Evolutionary conservation across 139 green algal genomes (phyloP).

Genomic region (Diplosphaera chodatii): DNA sequence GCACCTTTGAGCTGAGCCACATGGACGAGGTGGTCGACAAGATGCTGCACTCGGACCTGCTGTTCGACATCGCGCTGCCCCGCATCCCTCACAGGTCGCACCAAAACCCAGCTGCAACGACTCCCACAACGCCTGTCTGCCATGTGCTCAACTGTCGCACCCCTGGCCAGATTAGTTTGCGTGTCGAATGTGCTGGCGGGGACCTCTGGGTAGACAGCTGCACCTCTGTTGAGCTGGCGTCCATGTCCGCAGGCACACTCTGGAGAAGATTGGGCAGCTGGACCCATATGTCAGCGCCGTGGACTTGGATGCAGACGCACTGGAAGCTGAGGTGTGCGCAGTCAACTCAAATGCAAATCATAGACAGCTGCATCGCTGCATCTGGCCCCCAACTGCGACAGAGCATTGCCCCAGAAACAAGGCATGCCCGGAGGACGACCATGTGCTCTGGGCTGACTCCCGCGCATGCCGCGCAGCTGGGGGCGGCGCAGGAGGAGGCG

Average conservation of each 20-base stretch:
- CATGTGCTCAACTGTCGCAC: background rate
- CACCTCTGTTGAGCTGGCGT: no score
- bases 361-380: no score
- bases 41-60: constrained; percentile 83
- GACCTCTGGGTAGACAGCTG: no score
- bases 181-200: no score
- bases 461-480: background rate
- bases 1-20: constrained; percentile 64
- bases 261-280: constrained; percentile 62
- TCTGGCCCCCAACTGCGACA: no score
- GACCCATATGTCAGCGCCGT: constrained; percentile 63
- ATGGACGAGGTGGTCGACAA: constrained; percentile 86
- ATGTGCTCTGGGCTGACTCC: no score
- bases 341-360: no score
- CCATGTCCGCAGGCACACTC: constrained; percentile 39
- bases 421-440: no score
- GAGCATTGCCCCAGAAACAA: no score
- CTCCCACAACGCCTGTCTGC: no score
- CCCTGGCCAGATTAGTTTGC: no score
- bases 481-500: constrained; percentile 10
- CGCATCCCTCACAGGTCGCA: constrained; percentile 70
- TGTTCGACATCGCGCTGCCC: constrained; percentile 91
- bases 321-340: constrained; percentile 27
- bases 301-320: constrained; percentile 68
- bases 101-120: no score